phyloP scores from a whole-genome alignment of 345 rosid species.

The Linum usitatissimum region DNA sequence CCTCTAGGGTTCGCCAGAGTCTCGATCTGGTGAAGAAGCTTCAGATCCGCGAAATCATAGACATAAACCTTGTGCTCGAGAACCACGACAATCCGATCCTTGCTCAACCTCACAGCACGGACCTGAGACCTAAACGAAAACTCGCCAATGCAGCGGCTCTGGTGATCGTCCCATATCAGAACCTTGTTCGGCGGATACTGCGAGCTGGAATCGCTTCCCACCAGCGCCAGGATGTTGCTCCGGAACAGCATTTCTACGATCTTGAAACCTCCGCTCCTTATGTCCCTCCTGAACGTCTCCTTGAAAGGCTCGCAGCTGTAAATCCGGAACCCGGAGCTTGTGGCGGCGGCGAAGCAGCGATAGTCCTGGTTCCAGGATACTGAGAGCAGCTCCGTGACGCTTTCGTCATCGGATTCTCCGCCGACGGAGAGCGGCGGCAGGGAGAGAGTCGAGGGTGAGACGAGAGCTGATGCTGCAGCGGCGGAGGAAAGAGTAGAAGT shows the following conservation, averaged over 20 bases:
- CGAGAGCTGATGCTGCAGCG: constrained; percentile 20
- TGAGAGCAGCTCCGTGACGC: constrained; percentile 49
- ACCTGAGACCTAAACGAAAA: constrained; percentile 71
- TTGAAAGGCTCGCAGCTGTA: constrained; percentile 74
- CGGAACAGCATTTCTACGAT: constrained; percentile 93
- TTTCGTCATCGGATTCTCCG: constrained; percentile 24
- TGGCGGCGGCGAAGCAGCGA: constrained; percentile 75
- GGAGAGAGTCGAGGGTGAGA: constrained; percentile 19
- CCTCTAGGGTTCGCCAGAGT: constrained; percentile 75
- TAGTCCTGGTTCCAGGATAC: constrained; percentile 86
- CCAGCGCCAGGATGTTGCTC: constrained; percentile 77
- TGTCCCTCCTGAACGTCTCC: constrained; percentile 61
- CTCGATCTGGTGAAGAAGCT: constrained; percentile 82
- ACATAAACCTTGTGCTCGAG: constrained; percentile 85
- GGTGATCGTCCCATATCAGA: constrained; percentile 86
- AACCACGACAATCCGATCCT: constrained; percentile 66
- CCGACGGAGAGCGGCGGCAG: constrained; percentile 23
- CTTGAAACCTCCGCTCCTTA: constrained; percentile 61
- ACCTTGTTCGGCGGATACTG: constrained; percentile 79
- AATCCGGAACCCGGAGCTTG: constrained; percentile 63
- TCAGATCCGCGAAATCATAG: constrained; percentile 58
- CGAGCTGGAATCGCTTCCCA: constrained; percentile 57
- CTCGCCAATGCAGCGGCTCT: constrained; percentile 75
- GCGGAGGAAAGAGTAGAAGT: constrained; percentile 36
- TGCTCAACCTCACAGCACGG: constrained; percentile 62